Percentiles rank a stretch among this genome's conserved stretches.
Conservation (phyloP, 2,329 filamentous ascomycete species). For the Cladosporium halotolerans region DNA sequence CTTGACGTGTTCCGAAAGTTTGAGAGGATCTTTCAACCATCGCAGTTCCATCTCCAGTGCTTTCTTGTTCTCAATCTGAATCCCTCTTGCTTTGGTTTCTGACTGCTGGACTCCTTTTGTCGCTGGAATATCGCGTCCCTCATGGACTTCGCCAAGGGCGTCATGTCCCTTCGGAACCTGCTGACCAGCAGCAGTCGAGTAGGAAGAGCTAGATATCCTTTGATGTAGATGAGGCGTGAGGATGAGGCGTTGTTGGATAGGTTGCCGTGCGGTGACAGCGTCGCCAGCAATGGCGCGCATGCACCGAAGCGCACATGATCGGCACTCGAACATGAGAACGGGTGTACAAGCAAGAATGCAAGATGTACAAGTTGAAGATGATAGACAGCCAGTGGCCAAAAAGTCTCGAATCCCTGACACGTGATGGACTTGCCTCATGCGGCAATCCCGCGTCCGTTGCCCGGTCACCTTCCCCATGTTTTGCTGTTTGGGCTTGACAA, state of each 20-base stretch:
- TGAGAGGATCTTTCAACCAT: constrained; percentile 63
- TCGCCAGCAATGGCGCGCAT: constrained; percentile 36
- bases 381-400: not conserved
- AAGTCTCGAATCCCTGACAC: not conserved
- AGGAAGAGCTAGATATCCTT: not conserved
- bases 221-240: constrained; percentile 19
- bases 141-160: not conserved
- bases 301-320: constrained; percentile 38
- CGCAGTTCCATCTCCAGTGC: constrained; percentile 51
- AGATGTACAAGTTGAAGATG: not conserved
- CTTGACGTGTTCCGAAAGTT: constrained; percentile 63
- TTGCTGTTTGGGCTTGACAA: not conserved
- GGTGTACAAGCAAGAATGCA: not conserved
- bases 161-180: not conserved
- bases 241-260: constrained; percentile 16
- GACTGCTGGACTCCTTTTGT: not conserved
- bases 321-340: constrained; percentile 39
- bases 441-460: not conserved
- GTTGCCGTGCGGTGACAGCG: constrained; percentile 12
- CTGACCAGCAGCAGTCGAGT: not conserved
- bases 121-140: not conserved
- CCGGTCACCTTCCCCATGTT: not conserved
- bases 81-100: not conserved
- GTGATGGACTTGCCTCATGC: not conserved
- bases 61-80: constrained; percentile 18